Evolutionary conservation across 2,329 filamentous ascomycete genomes (phyloP).

Genomic region (Fusarium compactum): DNA sequence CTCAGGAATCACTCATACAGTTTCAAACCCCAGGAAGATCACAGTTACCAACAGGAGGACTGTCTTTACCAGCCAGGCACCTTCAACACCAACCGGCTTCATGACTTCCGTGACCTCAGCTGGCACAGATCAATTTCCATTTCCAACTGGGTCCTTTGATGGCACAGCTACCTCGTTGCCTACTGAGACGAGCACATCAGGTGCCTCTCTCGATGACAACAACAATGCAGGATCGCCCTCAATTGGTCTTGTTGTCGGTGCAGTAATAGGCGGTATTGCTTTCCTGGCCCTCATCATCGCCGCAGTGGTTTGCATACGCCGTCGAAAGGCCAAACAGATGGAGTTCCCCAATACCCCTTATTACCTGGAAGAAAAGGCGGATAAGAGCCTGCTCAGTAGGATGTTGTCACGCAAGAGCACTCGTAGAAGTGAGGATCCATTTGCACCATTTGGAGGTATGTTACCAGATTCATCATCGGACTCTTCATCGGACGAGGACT

Average conservation of each 20-base stretch:
- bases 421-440: conserved; percentile 52
- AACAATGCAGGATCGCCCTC: conserved; percentile 36
- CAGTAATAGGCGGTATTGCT: conserved; percentile 48
- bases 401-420: conserved; percentile 47
- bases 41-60: conserved; percentile 54
- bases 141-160: conserved; percentile 20
- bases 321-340: conserved; percentile 22
- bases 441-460: conserved; percentile 61
- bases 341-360: conserved; percentile 24
- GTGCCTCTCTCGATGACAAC: neutral
- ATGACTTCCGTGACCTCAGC: conserved; percentile 16
- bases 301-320: conserved; percentile 38
- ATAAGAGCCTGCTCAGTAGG: conserved; percentile 29
- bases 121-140: conserved; percentile 3
- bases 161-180: conserved; percentile 17
- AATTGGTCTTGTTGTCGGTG: conserved; percentile 52
- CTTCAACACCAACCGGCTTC: conserved; percentile 26
- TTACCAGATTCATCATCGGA: conserved; percentile 7
- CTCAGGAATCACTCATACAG: conserved; percentile 53
- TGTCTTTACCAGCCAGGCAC: conserved; percentile 46
- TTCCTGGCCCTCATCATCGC: conserved; percentile 45
- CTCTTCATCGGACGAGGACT: conserved; percentile 2
- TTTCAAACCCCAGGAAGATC: conserved; percentile 52
- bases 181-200: conserved; percentile 15
- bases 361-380: conserved; percentile 47